phyloP scores from a whole-genome alignment of 1,139 yeast species.

The Taphrina populina region DNA sequence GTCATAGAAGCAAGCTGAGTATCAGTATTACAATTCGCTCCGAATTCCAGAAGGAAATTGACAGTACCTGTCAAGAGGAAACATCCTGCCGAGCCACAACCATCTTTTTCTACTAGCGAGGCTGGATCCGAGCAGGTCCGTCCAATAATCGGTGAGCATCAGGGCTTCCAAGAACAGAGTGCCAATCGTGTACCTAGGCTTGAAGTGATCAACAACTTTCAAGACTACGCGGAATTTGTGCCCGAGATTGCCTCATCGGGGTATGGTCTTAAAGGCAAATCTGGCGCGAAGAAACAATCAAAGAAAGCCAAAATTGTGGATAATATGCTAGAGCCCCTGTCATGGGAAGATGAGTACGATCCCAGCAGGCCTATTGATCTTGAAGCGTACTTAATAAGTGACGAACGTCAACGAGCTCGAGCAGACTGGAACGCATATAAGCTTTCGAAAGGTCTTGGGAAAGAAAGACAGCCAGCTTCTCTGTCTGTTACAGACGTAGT shows the following conservation, averaged over 20 bases:
- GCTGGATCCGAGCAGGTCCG: too few species aligned
- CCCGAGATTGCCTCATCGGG: not conserved
- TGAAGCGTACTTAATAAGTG: constrained; percentile 14
- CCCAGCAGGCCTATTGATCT: constrained; percentile 17
- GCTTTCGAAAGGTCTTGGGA: not conserved
- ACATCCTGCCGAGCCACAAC: too few species aligned
- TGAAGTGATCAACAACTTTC: constrained; percentile 12
- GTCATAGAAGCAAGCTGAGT: constrained; percentile 3
- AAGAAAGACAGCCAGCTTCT: not conserved
- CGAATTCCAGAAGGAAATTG: not conserved
- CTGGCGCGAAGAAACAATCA: not conserved
- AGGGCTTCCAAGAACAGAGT: too few species aligned
- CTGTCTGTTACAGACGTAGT: too few species aligned
- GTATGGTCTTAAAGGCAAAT: not conserved
- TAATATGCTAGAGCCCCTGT: not conserved
- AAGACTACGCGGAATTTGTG: constrained; percentile 6
- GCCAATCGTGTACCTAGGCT: constrained; percentile 6
- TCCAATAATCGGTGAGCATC: too few species aligned
- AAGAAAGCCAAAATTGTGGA: not conserved
- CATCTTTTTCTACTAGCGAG: too few species aligned
- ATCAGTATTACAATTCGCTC: constrained; percentile 20
- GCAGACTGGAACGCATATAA: constrained; percentile 1
- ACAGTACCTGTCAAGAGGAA: not conserved
- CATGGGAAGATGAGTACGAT: constrained; percentile 24
- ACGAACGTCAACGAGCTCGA: constrained; percentile 6